Evolutionary conservation across 306 rosid species (phyloP).

Genomic region (Medicago arabica): DNA sequence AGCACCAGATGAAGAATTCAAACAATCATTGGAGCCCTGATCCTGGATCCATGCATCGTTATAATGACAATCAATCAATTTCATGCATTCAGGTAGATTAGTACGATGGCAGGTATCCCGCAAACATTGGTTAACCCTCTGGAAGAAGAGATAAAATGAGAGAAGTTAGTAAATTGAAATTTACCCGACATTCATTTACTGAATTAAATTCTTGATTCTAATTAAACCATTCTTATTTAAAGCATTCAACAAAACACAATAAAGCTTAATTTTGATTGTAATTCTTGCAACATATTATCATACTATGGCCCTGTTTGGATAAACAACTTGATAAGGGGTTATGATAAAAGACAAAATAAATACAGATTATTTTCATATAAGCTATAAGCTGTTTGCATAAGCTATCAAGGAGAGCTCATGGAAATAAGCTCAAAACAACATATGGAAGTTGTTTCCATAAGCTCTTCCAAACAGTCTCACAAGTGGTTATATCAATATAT

Average conservation of each 20-base stretch:
- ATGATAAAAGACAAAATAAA: background rate
- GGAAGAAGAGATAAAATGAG: conserved; percentile 2
- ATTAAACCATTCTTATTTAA: background rate
- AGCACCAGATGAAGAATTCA: background rate
- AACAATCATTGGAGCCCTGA: conserved; percentile 51
- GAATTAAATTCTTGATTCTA: conserved; percentile 17
- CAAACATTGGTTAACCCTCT: conserved; percentile 90
- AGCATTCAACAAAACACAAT: background rate
- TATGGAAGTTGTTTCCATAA: background rate
- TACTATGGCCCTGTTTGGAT: background rate
- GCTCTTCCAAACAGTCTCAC: background rate
- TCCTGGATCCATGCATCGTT: background rate
- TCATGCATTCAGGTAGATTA: background rate
- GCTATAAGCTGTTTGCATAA: background rate
- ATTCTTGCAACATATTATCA: background rate
- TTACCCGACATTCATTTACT: conserved; percentile 13
- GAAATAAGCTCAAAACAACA: background rate
- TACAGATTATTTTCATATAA: no score
- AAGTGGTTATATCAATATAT: background rate
- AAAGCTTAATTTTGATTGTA: background rate
- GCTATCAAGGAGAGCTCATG: background rate
- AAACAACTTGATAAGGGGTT: background rate
- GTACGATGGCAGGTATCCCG: conserved; percentile 5
- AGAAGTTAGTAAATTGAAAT: conserved; percentile 35
- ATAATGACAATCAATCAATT: background rate